These are phyloP conservation scores for Mallotus nudiflorus DNA, from an alignment of 345 rosid genomes.

Conservation along the genomic window DNA sequence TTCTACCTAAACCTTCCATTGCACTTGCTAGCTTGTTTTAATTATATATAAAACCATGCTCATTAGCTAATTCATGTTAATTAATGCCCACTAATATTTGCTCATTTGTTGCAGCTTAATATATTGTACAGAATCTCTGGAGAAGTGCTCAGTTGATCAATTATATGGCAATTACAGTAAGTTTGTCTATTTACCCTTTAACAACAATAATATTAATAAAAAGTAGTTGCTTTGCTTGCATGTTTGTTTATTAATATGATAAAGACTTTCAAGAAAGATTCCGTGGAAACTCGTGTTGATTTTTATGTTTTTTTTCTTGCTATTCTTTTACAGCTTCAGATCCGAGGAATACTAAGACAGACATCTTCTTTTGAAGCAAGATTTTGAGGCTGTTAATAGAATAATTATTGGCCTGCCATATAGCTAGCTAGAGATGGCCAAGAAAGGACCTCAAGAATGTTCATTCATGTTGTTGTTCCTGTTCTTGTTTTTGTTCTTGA, in stretches of 20 bases:
- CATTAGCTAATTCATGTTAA: too few species aligned
- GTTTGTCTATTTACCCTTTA: too few species aligned
- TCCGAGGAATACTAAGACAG: conserved; percentile 31
- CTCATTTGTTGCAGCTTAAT: too few species aligned
- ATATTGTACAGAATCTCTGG: too few species aligned
- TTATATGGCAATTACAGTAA: too few species aligned
- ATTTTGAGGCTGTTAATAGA: conserved; percentile 1
- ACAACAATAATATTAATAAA: too few species aligned
- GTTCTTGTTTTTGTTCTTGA: conserved; percentile 35
- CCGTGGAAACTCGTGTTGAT: conserved; percentile 12
- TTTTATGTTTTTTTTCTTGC: conserved; percentile 8
- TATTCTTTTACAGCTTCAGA: conserved; percentile 48
- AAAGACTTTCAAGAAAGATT: conserved; percentile 2
- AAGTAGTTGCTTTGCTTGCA: too few species aligned
- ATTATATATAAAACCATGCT: not conserved
- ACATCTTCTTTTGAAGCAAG: conserved; percentile 17
- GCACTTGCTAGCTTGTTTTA: not conserved
- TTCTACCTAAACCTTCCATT: conserved; percentile 3
- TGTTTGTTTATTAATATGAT: too few species aligned
- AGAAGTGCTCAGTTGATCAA: too few species aligned
- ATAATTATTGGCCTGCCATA: not conserved
- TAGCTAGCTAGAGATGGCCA: conserved; percentile 28
- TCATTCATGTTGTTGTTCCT: conserved; percentile 23
- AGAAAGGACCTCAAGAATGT: conserved; percentile 21
- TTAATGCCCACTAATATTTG: not conserved